These are phyloP conservation scores for Linum lewisii DNA, from an alignment of 345 rosid species.

Conservation along the genomic window DNA sequence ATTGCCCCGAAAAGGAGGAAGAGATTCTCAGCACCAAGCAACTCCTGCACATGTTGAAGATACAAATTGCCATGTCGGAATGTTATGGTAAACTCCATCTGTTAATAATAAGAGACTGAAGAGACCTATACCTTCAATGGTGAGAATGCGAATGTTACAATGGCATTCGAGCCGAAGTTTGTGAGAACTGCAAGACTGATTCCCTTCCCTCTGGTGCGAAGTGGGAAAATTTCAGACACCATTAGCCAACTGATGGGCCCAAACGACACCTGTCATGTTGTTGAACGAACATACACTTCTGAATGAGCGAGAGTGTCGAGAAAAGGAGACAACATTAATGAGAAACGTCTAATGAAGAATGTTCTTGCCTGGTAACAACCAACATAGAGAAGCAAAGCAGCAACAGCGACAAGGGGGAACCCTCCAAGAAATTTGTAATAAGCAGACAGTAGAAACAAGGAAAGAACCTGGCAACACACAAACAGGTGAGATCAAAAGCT, in stretches of 20 bases:
- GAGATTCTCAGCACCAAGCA: conserved; percentile 75
- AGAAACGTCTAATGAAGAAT: conserved; percentile 6
- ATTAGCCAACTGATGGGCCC: conserved; percentile 33
- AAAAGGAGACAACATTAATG: not conserved
- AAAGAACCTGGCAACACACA: conserved; percentile 19
- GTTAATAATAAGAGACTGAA: not conserved
- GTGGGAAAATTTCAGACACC: conserved; percentile 28
- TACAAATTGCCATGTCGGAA: not conserved
- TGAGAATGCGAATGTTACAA: conserved; percentile 27
- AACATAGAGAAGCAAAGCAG: conserved; percentile 25
- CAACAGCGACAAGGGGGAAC: conserved; percentile 21
- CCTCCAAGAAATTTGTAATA: conserved; percentile 26
- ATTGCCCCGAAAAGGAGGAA: conserved; percentile 82
- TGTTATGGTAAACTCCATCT: not conserved
- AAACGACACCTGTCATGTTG: conserved; percentile 18
- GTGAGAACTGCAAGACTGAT: conserved; percentile 31
- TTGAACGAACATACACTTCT: conserved; percentile 7
- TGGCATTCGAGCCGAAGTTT: conserved; percentile 27
- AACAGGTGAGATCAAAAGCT: not conserved
- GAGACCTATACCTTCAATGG: conserved; percentile 20
- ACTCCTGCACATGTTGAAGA: conserved; percentile 46
- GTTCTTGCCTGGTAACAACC: conserved; percentile 29
- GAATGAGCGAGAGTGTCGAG: not conserved
- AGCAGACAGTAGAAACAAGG: conserved; percentile 25
- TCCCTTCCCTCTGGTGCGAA: conserved; percentile 26